Percentiles rank a stretch among this genome's conserved stretches.
These are phyloP conservation scores for Lentinula aciculospora DNA, from an alignment of 768 basidiomycete species.

Conservation along the genomic window DNA sequence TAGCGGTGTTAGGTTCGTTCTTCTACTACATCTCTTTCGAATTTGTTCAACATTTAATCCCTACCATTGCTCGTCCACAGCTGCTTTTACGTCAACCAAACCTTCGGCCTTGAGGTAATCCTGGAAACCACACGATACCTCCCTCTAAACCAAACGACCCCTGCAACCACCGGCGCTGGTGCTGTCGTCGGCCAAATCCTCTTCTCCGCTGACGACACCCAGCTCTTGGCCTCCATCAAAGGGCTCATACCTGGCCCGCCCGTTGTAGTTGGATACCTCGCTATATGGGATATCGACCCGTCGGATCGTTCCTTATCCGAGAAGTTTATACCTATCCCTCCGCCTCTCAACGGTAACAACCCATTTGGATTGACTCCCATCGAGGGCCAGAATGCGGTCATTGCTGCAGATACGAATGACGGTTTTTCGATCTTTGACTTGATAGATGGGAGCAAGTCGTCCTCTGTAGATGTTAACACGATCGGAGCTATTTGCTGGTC, in stretches of 20 bases:
- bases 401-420: constrained; percentile 33
- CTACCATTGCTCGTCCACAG: constrained; percentile 17
- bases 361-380: constrained; percentile 43
- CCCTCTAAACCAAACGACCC: constrained; percentile 43
- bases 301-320: constrained; percentile 34
- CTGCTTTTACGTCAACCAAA: constrained; percentile 35
- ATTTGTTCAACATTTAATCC: background rate
- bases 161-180: constrained; percentile 41
- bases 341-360: constrained; percentile 34
- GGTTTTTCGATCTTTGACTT: constrained; percentile 34
- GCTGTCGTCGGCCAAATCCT: constrained; percentile 35
- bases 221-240: constrained; percentile 43
- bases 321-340: constrained; percentile 29
- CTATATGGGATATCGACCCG: constrained; percentile 37
- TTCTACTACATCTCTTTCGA: background rate
- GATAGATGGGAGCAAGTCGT: constrained; percentile 15
- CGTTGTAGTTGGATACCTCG: constrained; percentile 39
- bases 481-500: constrained; percentile 39
- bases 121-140: constrained; percentile 33
- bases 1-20: constrained; percentile 27
- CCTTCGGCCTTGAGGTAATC: constrained; percentile 29
- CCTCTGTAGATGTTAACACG: constrained; percentile 25
- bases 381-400: constrained; percentile 30
- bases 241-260: constrained; percentile 28
- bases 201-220: constrained; percentile 37